A percentile compares a stretch with the other conserved stretches of the same genome.
phyloP scores from a whole-genome alignment of 1,284 basidiomycete genomes.

The Hortiboletus rubellus region DNA sequence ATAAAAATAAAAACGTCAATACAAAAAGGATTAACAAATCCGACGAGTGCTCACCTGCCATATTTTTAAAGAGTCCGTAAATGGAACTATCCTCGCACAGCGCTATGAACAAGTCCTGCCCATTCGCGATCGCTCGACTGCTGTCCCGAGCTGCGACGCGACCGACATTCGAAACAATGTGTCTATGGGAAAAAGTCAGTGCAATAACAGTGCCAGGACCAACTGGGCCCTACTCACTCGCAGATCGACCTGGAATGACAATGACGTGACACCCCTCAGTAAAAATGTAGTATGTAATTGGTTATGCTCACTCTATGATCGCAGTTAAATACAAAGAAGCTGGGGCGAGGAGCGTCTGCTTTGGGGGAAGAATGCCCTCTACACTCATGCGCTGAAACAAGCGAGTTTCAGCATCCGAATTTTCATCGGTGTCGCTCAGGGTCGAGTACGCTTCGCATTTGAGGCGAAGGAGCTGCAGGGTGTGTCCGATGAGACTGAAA shows the following conservation, averaged over 20 bases:
- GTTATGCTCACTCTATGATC: constrained; percentile 79
- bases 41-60: constrained; percentile 60
- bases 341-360: constrained; percentile 65
- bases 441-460: constrained; percentile 86
- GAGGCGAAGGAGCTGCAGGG: constrained; percentile 63
- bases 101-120: constrained; percentile 81
- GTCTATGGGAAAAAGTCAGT: constrained; percentile 47
- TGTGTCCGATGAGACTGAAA: constrained; percentile 11
- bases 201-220: background rate
- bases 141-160: constrained; percentile 84
- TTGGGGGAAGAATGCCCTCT: constrained; percentile 50
- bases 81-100: constrained; percentile 86
- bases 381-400: constrained; percentile 58
- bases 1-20: constrained; percentile 21
- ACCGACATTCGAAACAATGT: constrained; percentile 79
- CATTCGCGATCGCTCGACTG: constrained; percentile 70
- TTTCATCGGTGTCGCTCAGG: constrained; percentile 78
- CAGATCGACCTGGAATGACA: constrained; percentile 62
- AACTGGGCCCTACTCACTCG: constrained; percentile 60
- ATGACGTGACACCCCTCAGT: constrained; percentile 23
- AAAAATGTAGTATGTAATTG: constrained; percentile 20
- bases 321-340: constrained; percentile 88
- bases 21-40: constrained; percentile 10
- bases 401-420: constrained; percentile 59
- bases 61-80: constrained; percentile 81